Base-by-base conservation (phyloP, 2,329 filamentous ascomycete species). In the Fusarium albosuccineum region DNA sequence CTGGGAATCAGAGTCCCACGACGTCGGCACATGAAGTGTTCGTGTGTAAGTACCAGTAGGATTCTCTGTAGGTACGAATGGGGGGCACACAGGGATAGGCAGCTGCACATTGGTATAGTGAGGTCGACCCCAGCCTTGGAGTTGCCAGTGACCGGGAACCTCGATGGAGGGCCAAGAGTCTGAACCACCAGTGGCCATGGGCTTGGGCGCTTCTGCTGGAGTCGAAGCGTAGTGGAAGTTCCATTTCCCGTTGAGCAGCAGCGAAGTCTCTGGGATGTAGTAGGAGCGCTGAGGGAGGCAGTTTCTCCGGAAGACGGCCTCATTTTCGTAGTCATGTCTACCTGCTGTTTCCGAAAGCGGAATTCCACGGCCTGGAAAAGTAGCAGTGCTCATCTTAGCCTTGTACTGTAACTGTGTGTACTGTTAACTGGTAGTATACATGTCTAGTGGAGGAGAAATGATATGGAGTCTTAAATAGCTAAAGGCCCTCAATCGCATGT, bases 61-160 rank as follows among this genome's bases (percentile, higher is more conserved):
- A 14, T 51, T 51, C 34, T 39, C 33, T 3, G 33, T 39, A 10
- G 48, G 48, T 10, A 51, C 36, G 34, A 16, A 16, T 14, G 48
- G 48, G 17, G 48, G 48, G 4, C 26, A 22, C 6, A 39, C 33
- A 9, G 33, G 33, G 14, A 51, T 26, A 51, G 48, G 48, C 6
- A 26, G 26, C n/a, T 37, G 33, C 6, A 39, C 33, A 39, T 51
- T 51, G 2, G 48, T 51, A n/a, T 51, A 51, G 48, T 51, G 48
- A 1, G 48, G 48, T 3, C 13, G 33, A 9, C 48, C 48, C 5
- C 14, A 39, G 11, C 48, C 48, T 26, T 51, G 48, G 1, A 51
- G 36, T 14, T 51, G 48, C 48, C 48, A 51, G 14, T 39, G 33
- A 0, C 34, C 48, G 6, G 48, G 48, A 10, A 51, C 48, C n/a